Evolutionary conservation across 257 asterid species (phyloP), one percentile per base, ranked within the genome.

Genomic region (Mentha longifolia): DNA sequence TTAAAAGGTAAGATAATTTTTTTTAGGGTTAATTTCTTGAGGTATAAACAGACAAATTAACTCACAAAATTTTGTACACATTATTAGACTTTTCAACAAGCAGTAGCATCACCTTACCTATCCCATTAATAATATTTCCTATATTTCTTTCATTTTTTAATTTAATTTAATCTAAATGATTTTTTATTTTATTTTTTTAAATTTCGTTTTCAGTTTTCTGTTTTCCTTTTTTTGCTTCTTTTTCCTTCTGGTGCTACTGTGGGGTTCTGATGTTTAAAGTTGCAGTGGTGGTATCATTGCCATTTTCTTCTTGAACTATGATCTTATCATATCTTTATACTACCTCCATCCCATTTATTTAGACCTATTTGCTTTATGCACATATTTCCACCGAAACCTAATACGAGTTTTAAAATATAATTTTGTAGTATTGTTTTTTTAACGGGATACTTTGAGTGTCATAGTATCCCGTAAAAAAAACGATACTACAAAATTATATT

Each of bases 21-120:
- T n/a, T n/a, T n/a, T n/a, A n/a, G n/a, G n/a, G n/a, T n/a, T n/a
- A n/a, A 16, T 61, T 61, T 13, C 11, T 30, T 19, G 25, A 17
- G 61, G 69, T n/a, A 46, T 56, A 47, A 37, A 39, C 4, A 51
- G 12, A 61, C 61, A 54, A 22, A 54, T 54, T 2, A 54, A 22
- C n/a, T 9, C 31, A 5, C 0, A 19, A 19, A 14, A 19, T 9
- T 54, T 54, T 54, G 15, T 20, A 54, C 1, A 31, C 5, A 54
- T 55, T 55, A 22, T 12, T 10, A 55, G 61, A 55, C 35, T 25
- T 55, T 55, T 55, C 37, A 20, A 22, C 33, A 16, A 50, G 12
- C 20, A 49, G n/a, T 15, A 49, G 35, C n/a, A 20, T 19, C 35
- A 20, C 8, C 7, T 19, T 22, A 22, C 30, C 28, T 17, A 20